A percentile compares a stretch with the other conserved stretches of the same genome.
Evolutionary conservation across 257 asterid species (phyloP).

Genomic region (Linaria vulgaris): DNA sequence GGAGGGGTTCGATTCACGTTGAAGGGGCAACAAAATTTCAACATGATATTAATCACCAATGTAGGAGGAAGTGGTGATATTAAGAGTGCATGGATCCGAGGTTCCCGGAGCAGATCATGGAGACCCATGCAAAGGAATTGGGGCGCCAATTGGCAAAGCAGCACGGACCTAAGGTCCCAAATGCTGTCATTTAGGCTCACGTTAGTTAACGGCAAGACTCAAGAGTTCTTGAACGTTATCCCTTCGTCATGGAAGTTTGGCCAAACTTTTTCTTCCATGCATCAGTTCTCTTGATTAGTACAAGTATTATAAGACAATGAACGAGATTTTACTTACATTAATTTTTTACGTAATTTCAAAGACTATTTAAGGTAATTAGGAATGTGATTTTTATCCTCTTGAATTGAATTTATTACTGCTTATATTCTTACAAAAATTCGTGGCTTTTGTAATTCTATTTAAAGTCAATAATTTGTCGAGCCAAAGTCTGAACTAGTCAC

Average conservation of each 20-base stretch:
- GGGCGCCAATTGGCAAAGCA: slow-evolving; percentile 75
- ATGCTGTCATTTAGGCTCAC: slow-evolving; percentile 52
- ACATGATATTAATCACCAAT: slow-evolving; percentile 61
- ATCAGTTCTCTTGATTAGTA: slow-evolving; percentile 32
- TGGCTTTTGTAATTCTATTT: no score
- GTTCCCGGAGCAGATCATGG: slow-evolving; percentile 51
- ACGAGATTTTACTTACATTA: no score
- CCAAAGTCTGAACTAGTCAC: no score
- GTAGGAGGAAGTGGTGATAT: slow-evolving; percentile 74
- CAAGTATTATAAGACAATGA: no score
- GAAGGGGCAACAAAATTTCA: slow-evolving; percentile 65
- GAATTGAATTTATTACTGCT: no score
- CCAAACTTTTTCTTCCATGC: slow-evolving; percentile 62
- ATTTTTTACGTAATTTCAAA: no score
- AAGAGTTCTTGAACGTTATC: slow-evolving; percentile 45
- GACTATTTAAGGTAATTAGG: no score
- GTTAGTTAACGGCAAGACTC: slow-evolving; percentile 39
- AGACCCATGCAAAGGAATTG: slow-evolving; percentile 53
- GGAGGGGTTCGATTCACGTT: slow-evolving; percentile 71
- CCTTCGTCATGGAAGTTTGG: slow-evolving; percentile 71
- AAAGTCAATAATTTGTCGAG: no score
- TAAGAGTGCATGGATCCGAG: slow-evolving; percentile 50
- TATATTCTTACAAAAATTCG: no score
- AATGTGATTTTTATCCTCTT: no score
- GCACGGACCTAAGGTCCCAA: slow-evolving; percentile 47